Evolutionary conservation across 176 grass and related monocot genomes (phyloP).

Genomic region (Carex kokanica): DNA sequence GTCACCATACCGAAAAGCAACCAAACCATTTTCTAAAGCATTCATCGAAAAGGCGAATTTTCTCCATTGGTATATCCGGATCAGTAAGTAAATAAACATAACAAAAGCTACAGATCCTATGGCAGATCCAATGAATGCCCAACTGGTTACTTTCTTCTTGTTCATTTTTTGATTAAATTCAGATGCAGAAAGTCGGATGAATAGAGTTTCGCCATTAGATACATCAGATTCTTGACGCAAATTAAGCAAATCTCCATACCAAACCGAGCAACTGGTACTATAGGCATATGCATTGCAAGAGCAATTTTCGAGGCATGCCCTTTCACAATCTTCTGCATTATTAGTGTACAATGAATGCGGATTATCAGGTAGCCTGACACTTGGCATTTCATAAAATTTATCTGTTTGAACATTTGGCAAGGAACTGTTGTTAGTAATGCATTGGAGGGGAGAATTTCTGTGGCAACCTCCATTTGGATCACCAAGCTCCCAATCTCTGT

Average conservation of each 20-base stretch:
- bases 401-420: background rate
- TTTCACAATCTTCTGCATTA: conserved; percentile 29
- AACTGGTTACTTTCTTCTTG: background rate
- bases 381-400: conserved; percentile 26
- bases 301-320: conserved; percentile 35
- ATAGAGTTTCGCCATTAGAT: conserved; percentile 5
- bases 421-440: background rate
- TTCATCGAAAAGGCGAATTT: background rate
- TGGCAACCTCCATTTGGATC: conserved; percentile 30
- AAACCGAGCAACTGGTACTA: conserved; percentile 27
- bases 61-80: background rate
- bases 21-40: conserved; percentile 9
- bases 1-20: conserved; percentile 32
- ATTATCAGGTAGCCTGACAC: background rate
- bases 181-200: conserved; percentile 35
- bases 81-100: background rate
- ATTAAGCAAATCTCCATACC: conserved; percentile 41
- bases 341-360: background rate
- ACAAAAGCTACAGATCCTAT: background rate
- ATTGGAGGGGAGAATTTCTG: conserved; percentile 29
- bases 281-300: conserved; percentile 45
- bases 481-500: conserved; percentile 27
- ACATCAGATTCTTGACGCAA: conserved; percentile 7
- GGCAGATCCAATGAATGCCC: background rate
- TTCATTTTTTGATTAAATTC: background rate